Evolutionary conservation across 192 early-diverging fungal species (phyloP), one percentile per base, ranked within the genome.

Genomic region (Umbelopsis sp.): DNA sequence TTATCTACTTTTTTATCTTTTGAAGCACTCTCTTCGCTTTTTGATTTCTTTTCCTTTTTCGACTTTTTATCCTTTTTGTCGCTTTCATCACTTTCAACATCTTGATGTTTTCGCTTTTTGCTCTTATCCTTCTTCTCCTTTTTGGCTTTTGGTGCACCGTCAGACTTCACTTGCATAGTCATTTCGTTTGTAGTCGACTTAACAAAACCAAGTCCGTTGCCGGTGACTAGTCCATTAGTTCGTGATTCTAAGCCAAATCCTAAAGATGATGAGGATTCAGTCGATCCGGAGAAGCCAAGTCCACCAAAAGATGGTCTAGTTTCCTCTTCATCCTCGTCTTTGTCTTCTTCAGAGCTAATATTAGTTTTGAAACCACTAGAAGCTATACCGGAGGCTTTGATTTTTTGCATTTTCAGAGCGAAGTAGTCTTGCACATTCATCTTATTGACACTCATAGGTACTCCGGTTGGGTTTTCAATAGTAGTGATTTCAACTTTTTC

Each of bases 381-480:
- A 18, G 55, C 55, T 35, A 61, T 61, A 16, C 55, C 55, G 18
- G 55, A 61, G 11, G 33, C 55, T 61, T 61, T 61, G 30, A 61
- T 30, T 8, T 61, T 61, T 30, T 61, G 27, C 55, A 61, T 61
- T 18, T 61, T 61, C 13, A 33, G 35, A 4, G 55, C 55, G 33
- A 61, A 61, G 8, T 61, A 61, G 12, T 61, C 55, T 61, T 61
- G 55, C 6, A 61, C 55, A 35, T 61, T 61, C 55, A 61, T 35
- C 18, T 61, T 61, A 12, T 61, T 61, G 15, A 61, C 55, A 61
- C 16, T 35, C 55, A 61, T 35, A 27, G 55, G 55, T 8, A 61
- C 55, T n/a, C 27, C 33, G 25, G 55, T 61, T 13, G 55, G 27
- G 5, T n/a, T 61, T 25, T 61, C 55, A 12, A 61, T 35, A 21